These are phyloP conservation scores for Alternaria dauci DNA, from an alignment of 2,329 filamentous ascomycete species.

Conservation along the genomic window DNA sequence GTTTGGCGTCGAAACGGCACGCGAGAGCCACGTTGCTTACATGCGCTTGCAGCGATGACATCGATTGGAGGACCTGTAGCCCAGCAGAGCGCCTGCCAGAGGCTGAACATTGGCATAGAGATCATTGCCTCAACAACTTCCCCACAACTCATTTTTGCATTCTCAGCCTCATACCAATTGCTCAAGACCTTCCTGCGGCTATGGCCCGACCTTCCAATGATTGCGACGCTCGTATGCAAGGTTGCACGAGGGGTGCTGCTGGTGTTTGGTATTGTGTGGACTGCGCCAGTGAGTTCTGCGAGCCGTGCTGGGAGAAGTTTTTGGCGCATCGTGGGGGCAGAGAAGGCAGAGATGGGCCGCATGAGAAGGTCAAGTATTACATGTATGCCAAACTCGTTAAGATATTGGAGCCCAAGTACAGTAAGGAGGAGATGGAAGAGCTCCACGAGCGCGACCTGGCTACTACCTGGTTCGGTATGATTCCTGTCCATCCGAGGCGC, in stretches of 20 bases:
- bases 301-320: background rate
- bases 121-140: background rate
- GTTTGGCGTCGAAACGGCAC: background rate
- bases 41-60: background rate
- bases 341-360: slow-evolving; percentile 15
- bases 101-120: background rate
- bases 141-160: background rate
- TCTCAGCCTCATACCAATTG: background rate
- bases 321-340: background rate
- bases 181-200: no score
- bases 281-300: background rate
- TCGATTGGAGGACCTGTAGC: background rate
- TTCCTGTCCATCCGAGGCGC: background rate
- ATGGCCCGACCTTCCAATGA: background rate
- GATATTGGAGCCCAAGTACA: slow-evolving; percentile 17
- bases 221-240: background rate
- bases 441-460: slow-evolving; percentile 29
- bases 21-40: background rate
- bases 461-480: slow-evolving; percentile 34
- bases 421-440: background rate
- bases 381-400: slow-evolving; percentile 11
- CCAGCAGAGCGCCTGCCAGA: background rate
- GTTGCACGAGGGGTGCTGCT: background rate
- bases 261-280: background rate
- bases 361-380: slow-evolving; percentile 20